Evolutionary conservation across 2,329 filamentous ascomycete species (phyloP), one percentile per base, ranked within the genome.

Genomic region (Sphaerostilbella broomeana): DNA sequence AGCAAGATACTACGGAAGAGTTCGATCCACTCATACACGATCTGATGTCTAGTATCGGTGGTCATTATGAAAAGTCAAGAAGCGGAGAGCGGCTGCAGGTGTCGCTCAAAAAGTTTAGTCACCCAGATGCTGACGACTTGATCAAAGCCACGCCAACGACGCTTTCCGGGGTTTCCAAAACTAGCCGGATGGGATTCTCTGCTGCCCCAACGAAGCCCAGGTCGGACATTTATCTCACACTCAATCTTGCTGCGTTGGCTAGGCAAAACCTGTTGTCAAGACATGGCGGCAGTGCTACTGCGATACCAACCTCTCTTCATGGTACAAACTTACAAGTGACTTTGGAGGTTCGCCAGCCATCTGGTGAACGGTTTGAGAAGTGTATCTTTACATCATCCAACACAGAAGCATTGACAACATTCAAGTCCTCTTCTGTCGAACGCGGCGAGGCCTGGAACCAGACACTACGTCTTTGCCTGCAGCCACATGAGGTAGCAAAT

Each of bases 191-290:
- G 60, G 92, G 89, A 2, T 97, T 98, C 58, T 86, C 90, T 4
- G 89, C 89, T 10, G 89, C 89, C 2, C 90, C 92, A 0, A 88
- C 84, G 0, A 89, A 87, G 57, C 73, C 84, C 12, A 75, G 94
- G 52, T 95, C 88, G 9, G 94, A 98, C 59, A 97, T 98, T 35
- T 98, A 98, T 57, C 63, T 98, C 30, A 95, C 88, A 0, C 63
- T 98, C 33, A 79, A 80, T 42, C 81, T 87, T 47, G 85, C 87
- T 0, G 72, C 81, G n/a, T 68, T 98, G 17, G 81, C 83, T 13
- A 79, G 80, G 42, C 86, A 94, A 52, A 81, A 84, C 22, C 59
- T 81, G 1, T 58, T 83, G n/a, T 81, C 77, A 6, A 67, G 78
- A n/a, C 76, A 67, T 28, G 71, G 69, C 16, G 87, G 86, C n/a